Evolutionary conservation across 768 basidiomycete genomes (phyloP).

Genomic region (Tulasnella sp.): DNA sequence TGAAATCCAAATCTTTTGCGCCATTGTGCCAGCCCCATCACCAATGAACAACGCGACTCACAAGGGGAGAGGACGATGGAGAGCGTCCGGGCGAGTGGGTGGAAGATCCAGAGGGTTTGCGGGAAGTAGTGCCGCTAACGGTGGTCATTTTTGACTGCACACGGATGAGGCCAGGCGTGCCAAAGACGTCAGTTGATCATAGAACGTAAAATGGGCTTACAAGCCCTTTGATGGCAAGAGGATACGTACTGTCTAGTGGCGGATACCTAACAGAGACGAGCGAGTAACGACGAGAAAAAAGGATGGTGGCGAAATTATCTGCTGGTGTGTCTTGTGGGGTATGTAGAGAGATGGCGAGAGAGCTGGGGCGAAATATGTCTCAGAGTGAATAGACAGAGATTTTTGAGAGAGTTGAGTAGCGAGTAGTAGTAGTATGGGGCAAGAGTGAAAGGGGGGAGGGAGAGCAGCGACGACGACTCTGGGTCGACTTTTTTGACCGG

Average conservation of each 20-base stretch:
- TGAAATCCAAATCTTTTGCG: not conserved
- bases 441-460: not conserved
- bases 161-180: not conserved
- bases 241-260: not conserved
- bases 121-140: constrained; percentile 40
- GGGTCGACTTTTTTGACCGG: constrained; percentile 7
- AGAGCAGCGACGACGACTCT: constrained; percentile 8
- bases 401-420: not conserved
- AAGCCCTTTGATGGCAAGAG: not conserved
- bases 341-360: not conserved
- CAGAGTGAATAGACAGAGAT: not conserved
- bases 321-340: not conserved
- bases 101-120: constrained; percentile 65
- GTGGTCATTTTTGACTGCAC: constrained; percentile 29
- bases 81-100: constrained; percentile 56
- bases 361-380: not conserved
- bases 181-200: not conserved
- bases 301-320: not conserved
- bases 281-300: not conserved
- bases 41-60: not conserved
- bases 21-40: not conserved
- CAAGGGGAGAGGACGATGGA: constrained; percentile 46
- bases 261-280: not conserved
- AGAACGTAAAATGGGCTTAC: not conserved
- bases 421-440: not conserved